Conservation (phyloP, 2,329 filamentous ascomycete species). For the Aschersonia sp. region DNA sequence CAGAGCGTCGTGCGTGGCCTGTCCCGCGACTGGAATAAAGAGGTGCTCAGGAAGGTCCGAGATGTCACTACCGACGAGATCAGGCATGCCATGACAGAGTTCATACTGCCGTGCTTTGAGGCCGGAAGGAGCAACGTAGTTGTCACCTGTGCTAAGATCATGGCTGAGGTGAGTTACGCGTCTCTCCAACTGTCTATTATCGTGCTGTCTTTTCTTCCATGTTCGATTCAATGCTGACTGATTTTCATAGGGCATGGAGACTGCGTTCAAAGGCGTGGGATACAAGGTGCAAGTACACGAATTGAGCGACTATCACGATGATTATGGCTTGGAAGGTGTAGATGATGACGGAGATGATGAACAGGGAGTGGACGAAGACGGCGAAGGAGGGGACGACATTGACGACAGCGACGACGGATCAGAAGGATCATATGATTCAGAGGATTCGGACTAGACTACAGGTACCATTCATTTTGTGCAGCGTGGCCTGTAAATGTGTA, state of each 20-base stretch:
- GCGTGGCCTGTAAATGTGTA: no score
- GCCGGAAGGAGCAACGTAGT: slow-evolving; percentile 72
- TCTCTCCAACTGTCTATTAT: not conserved
- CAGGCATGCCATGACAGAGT: slow-evolving; percentile 53
- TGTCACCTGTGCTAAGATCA: slow-evolving; percentile 72
- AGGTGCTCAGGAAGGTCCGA: slow-evolving; percentile 63
- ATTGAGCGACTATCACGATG: slow-evolving; percentile 71
- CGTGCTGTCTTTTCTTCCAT: not conserved
- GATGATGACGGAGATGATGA: slow-evolving; percentile 41
- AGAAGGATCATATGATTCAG: slow-evolving; percentile 2
- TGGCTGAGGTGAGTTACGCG: slow-evolving; percentile 57
- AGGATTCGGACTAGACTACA: not conserved
- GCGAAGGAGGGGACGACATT: slow-evolving; percentile 21
- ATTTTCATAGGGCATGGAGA: slow-evolving; percentile 34
- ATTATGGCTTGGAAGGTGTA: slow-evolving; percentile 65
- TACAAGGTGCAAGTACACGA: slow-evolving; percentile 66
- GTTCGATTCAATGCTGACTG: slow-evolving; percentile 32
- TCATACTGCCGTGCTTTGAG: slow-evolving; percentile 68
- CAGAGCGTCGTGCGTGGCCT: slow-evolving; percentile 66
- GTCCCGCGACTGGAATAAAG: slow-evolving; percentile 61
- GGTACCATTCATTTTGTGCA: not conserved
- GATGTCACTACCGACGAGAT: slow-evolving; percentile 66
- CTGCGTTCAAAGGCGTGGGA: slow-evolving; percentile 57
- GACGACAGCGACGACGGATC: slow-evolving; percentile 10
- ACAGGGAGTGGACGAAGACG: slow-evolving; percentile 28